These are phyloP conservation scores for Lasiosphaeria hispida DNA, from an alignment of 495 filamentous ascomycete genomes.

Conservation along the genomic window DNA sequence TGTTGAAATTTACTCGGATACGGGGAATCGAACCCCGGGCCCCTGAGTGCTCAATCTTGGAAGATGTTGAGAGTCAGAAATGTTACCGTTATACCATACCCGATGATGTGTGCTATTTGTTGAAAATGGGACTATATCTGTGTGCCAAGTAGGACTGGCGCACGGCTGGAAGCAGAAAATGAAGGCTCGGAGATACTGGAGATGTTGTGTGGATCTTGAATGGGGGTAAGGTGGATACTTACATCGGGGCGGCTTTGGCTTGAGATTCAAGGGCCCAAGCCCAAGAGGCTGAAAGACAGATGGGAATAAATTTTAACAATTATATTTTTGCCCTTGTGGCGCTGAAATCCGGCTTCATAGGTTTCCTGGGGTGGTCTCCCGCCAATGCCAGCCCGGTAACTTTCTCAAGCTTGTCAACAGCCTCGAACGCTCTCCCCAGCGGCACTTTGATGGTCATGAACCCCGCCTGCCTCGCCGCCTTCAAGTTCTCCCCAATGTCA, in stretches of 20 bases:
- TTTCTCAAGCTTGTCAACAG: constrained; percentile 53
- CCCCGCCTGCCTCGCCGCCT: constrained; percentile 70
- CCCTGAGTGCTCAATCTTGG: constrained; percentile 1
- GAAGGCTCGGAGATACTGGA: no score
- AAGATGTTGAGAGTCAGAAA: constrained; percentile 9
- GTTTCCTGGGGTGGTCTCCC: constrained; percentile 44
- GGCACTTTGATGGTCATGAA: constrained; percentile 82
- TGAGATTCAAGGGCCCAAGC: constrained; percentile 29
- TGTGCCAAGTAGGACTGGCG: no score
- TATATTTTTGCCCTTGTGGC: constrained; percentile 39
- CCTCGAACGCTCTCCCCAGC: constrained; percentile 73
- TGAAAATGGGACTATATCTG: no score
- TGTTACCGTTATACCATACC: constrained; percentile 17
- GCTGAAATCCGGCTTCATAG: constrained; percentile 36
- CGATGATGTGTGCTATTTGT: neutral
- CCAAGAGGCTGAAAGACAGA: neutral
- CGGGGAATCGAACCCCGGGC: constrained; percentile 17
- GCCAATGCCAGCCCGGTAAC: constrained; percentile 50
- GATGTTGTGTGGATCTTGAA: no score
- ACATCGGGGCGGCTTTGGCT: constrained; percentile 40
- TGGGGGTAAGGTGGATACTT: no score
- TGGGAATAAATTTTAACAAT: neutral
- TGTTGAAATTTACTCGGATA: neutral
- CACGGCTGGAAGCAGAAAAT: no score
- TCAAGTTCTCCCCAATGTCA: constrained; percentile 94